phyloP scores from a whole-genome alignment of 1,284 basidiomycete species.

The Agaricales sp. region DNA sequence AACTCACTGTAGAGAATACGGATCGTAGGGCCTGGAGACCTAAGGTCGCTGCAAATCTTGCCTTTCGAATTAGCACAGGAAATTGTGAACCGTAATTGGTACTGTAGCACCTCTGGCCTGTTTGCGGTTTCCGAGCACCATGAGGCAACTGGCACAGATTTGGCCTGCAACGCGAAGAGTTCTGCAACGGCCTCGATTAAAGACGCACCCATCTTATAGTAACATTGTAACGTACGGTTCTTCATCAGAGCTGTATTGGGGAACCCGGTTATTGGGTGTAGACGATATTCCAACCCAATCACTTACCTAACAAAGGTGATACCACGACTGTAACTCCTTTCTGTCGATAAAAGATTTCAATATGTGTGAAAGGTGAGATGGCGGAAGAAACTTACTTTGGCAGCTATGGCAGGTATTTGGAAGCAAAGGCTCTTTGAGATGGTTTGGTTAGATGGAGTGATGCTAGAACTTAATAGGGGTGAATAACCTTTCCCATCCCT shows the following conservation, averaged over 20 bases:
- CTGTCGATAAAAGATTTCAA: conserved; percentile 18
- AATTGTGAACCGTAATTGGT: too few species aligned
- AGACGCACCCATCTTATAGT: neutral
- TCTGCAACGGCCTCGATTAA: conserved; percentile 32
- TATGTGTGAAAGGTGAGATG: neutral
- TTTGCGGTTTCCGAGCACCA: conserved; percentile 57
- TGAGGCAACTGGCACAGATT: conserved; percentile 48
- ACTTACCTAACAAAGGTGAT: conserved; percentile 65
- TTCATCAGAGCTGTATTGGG: conserved; percentile 62
- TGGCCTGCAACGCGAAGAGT: conserved; percentile 48
- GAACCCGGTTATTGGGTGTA: neutral
- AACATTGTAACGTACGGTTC: conserved; percentile 43
- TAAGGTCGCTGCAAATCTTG: conserved; percentile 23
- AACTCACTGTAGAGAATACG: conserved; percentile 65
- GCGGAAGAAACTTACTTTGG: conserved; percentile 30
- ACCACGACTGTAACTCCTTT: conserved; percentile 71
- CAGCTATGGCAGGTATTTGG: conserved; percentile 73
- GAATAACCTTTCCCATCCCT: conserved; percentile 76
- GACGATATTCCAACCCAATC: conserved; percentile 2
- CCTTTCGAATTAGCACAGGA: too few species aligned
- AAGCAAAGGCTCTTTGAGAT: conserved; percentile 67
- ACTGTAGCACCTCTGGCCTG: conserved; percentile 38
- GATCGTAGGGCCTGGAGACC: conserved; percentile 48
- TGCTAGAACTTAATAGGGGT: conserved; percentile 2
- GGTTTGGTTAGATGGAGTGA: conserved; percentile 8